Evolutionary conservation across 1,284 basidiomycete genomes (phyloP), one percentile per base, ranked within the genome.

Genomic region (Fomes fomentarius): DNA sequence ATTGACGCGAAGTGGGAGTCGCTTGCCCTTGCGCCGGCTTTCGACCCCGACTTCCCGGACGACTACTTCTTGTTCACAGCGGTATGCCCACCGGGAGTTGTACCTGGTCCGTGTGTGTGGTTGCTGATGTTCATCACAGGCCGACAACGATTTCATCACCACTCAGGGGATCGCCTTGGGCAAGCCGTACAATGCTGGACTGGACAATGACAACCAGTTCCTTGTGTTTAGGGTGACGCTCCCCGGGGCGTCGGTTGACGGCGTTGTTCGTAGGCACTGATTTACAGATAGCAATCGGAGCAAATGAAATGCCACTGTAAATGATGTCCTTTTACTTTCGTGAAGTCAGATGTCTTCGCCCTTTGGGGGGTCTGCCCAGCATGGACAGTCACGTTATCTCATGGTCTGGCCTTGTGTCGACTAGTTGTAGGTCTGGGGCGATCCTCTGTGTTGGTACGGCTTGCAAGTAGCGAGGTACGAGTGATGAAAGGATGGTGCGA

Each of bases 1-100:
- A 78, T 89, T 50, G 81, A 81, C 54, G 78, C 79, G 3, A 89
- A 89, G 69, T 89, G 86, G 82, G 87, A 89, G 65, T 82, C 80
- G 7, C 73, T 86, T 46, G 82, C 85, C 12, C 70, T 89, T 10
- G 84, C 81, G 3, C 80, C 85, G 0, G 76, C 75, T 19, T 66
- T 75, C 2, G 84, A 87, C 58, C 61, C 72, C 4, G 65, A 62
- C 0, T 76, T 73, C 62, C 82, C 83, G 1, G 71, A 89, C 64
- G 86, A 89, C 64, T 88, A 81, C 68, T 88, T 88, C 74, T 71
- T 90, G 30, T 81, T 86, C 70, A 81, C 81, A 10, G 77, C 77
- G 17, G 82, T 83, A 57, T 48, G 80, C 71, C 6, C 15, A 10
- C 10, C 8, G 11, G 31, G 21, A 24, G 10, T 19, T 12, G 25